Evolutionary conservation across 1,284 basidiomycete genomes (phyloP).

Genomic region (Sphagnurus paluster): DNA sequence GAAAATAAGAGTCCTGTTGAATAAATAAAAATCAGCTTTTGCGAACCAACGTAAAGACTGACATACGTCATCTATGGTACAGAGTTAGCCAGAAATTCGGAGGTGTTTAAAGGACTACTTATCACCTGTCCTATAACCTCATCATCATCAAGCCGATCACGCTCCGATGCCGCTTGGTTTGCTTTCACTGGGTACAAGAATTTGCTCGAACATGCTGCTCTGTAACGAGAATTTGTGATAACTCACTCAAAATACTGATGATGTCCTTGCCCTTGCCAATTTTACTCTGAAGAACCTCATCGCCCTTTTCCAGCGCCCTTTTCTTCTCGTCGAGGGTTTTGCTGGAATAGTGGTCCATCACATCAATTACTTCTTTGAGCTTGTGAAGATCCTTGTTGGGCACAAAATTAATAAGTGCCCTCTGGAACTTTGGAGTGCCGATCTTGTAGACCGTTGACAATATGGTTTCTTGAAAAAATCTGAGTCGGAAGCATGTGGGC

Average conservation of each 20-base stretch:
- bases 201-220: too few relatives aligned
- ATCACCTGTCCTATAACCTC: conserved; percentile 29
- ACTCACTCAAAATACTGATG: conserved; percentile 44
- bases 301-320: conserved; percentile 32
- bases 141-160: conserved; percentile 30
- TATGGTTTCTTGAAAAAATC: conserved; percentile 21
- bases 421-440: conserved; percentile 35
- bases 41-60: too few relatives aligned
- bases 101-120: neutral
- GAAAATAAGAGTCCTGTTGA: conserved; percentile 18
- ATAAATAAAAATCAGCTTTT: neutral
- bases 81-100: too few relatives aligned
- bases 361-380: conserved; percentile 36
- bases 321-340: conserved; percentile 41
- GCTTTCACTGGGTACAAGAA: conserved; percentile 32
- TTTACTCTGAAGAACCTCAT: conserved; percentile 31
- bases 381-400: conserved; percentile 35
- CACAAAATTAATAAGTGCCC: conserved; percentile 33
- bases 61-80: conserved; percentile 1
- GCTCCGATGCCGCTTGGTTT: conserved; percentile 29
- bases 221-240: too few relatives aligned
- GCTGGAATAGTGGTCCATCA: conserved; percentile 34
- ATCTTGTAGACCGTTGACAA: conserved; percentile 31
- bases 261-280: conserved; percentile 45
- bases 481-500: too few relatives aligned